These are phyloP conservation scores for Gossypium schwendimanii DNA, from an alignment of 441 rosid species.

Conservation along the genomic window DNA sequence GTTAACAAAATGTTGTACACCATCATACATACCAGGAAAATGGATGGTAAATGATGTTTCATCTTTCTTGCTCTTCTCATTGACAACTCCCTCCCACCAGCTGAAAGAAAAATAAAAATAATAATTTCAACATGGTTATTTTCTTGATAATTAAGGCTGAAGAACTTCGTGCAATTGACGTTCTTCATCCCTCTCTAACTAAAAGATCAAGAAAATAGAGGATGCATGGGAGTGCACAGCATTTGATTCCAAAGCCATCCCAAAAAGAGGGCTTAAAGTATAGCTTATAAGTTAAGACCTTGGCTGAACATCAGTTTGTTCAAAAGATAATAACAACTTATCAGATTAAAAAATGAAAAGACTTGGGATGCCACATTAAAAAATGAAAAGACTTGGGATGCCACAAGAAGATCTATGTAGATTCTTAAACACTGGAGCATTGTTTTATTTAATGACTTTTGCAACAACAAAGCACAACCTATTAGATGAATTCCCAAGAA, in stretches of 20 bases:
- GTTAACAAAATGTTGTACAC: neutral
- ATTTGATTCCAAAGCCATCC: neutral
- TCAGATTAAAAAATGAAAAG: neutral
- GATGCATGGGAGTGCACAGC: neutral
- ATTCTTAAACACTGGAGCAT: neutral
- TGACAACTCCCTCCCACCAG: slow-evolving; percentile 89
- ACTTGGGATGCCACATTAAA: neutral
- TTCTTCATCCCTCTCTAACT: neutral
- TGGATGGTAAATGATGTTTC: slow-evolving; percentile 54
- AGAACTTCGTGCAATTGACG: neutral
- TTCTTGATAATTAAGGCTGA: neutral
- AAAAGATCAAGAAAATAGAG: neutral
- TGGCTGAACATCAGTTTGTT: neutral
- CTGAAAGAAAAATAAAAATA: slow-evolving; percentile 34
- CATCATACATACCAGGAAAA: slow-evolving; percentile 60
- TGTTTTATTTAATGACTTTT: neutral
- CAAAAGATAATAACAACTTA: neutral
- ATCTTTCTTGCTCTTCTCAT: slow-evolving; percentile 75
- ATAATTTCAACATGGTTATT: neutral
- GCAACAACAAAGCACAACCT: neutral
- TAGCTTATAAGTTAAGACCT: neutral
- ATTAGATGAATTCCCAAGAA: neutral
- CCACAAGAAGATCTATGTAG: neutral
- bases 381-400: neutral
- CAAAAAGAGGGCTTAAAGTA: neutral